phyloP scores from a whole-genome alignment of 164 flowering plant species.

The Cinnamomum micranthum region DNA sequence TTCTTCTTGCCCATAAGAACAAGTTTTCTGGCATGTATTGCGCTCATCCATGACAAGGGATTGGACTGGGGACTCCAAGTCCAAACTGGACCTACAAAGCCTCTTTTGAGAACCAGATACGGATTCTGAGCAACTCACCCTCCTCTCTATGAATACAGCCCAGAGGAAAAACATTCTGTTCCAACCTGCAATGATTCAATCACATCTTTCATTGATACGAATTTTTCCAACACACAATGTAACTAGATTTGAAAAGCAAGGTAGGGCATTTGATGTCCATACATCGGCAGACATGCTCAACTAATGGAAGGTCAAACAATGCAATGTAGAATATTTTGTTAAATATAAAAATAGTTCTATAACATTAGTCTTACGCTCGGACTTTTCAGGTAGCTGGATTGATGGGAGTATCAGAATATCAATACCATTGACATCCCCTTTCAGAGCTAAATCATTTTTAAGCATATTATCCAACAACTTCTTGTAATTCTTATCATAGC shows the following conservation, averaged over 20 bases:
- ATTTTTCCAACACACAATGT: background rate
- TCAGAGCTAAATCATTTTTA: constrained; percentile 82
- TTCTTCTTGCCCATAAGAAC: background rate
- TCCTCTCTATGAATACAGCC: constrained; percentile 82
- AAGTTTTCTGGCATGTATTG: background rate
- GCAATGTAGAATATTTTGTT: too few relatives aligned
- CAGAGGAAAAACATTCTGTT: constrained; percentile 79
- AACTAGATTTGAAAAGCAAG: background rate
- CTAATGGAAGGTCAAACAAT: background rate
- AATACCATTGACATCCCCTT: constrained; percentile 60
- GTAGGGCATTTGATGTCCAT: background rate
- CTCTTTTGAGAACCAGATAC: constrained; percentile 25
- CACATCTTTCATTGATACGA: background rate
- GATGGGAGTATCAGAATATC: constrained; percentile 88
- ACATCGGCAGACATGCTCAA: background rate
- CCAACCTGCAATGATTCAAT: constrained; percentile 65
- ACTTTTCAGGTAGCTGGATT: constrained; percentile 66
- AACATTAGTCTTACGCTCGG: constrained; percentile 65
- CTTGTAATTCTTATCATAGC: constrained; percentile 69
- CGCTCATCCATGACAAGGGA: background rate
- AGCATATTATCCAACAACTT: constrained; percentile 67
- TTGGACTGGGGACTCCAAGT: constrained; percentile 13
- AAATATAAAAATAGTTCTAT: background rate
- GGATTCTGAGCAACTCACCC: constrained; percentile 23
- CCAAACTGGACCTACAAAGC: constrained; percentile 16